Conservation (phyloP, 225 moss, liverwort and hornwort species). For the Straminergon stramineum region DNA sequence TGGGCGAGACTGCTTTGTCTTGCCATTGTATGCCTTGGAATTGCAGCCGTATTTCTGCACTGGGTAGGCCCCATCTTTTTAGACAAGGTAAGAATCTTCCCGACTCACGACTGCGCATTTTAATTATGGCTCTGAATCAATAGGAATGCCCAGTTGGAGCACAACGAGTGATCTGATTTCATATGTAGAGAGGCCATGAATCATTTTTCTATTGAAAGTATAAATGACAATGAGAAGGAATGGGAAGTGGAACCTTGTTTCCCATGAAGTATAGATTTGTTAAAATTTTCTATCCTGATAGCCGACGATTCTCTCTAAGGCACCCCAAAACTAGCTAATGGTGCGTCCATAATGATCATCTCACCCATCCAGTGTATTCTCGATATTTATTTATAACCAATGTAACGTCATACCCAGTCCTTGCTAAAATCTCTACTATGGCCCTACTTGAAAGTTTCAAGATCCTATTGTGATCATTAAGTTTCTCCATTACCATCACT, state of each 20-base stretch:
- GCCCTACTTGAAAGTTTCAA: neutral
- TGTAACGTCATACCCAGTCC: neutral
- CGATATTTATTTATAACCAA: too few species aligned
- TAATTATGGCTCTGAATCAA: neutral
- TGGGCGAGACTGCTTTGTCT: slow-evolving; percentile 38
- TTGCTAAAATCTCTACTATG: neutral
- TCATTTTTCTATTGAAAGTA: neutral
- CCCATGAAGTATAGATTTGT: neutral
- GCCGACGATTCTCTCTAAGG: neutral
- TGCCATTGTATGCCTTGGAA: slow-evolving; percentile 23
- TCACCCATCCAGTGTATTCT: neutral
- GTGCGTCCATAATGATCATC: neutral
- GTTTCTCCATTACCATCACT: neutral
- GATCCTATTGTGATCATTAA: neutral
- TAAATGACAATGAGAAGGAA: neutral
- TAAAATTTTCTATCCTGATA: neutral
- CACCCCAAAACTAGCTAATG: neutral
- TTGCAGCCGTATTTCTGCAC: slow-evolving; percentile 26
- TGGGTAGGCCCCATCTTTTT: slow-evolving; percentile 72
- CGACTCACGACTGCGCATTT: neutral
- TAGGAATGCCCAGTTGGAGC: neutral
- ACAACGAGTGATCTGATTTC: neutral
- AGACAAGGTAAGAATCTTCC: slow-evolving; percentile 47
- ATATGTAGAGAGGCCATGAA: neutral
- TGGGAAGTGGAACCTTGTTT: neutral